Conservation (phyloP, 768 basidiomycete species). For the Hydnomerulius pinastri region DNA sequence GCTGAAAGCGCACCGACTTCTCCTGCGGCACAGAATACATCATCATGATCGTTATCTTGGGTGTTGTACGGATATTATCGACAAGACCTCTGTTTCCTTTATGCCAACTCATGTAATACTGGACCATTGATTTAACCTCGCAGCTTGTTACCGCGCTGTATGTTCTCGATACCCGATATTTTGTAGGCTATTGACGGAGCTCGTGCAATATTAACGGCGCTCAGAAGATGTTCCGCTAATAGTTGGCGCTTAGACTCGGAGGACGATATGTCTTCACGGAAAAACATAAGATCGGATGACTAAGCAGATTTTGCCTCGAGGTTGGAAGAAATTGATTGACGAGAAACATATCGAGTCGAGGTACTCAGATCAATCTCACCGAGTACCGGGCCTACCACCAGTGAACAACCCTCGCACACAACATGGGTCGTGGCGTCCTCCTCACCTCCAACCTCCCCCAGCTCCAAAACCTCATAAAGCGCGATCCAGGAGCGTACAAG, state of each 20-base stretch:
- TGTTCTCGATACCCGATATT: too few relatives aligned
- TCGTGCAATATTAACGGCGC: too few relatives aligned
- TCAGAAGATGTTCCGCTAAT: too few relatives aligned
- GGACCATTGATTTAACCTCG: neutral
- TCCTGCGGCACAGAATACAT: neutral
- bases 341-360: too few relatives aligned
- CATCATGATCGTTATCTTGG: neutral
- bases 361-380: too few relatives aligned
- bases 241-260: too few relatives aligned
- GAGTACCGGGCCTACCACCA: too few relatives aligned
- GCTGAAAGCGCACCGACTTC: neutral
- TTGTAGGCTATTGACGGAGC: too few relatives aligned
- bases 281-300: neutral
- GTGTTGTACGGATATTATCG: neutral
- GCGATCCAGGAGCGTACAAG: conserved; percentile 85
- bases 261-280: neutral
- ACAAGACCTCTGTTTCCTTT: neutral
- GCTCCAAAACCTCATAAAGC: conserved; percentile 95
- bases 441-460: conserved; percentile 91
- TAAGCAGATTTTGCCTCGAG: neutral
- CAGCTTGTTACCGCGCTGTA: too few relatives aligned
- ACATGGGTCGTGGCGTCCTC: conserved; percentile 68
- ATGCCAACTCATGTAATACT: neutral
- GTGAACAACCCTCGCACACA: neutral
- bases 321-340: neutral